Evolutionary conservation across 805 yeast genomes (phyloP).

Genomic region (Nakazawaea anatomiae): DNA sequence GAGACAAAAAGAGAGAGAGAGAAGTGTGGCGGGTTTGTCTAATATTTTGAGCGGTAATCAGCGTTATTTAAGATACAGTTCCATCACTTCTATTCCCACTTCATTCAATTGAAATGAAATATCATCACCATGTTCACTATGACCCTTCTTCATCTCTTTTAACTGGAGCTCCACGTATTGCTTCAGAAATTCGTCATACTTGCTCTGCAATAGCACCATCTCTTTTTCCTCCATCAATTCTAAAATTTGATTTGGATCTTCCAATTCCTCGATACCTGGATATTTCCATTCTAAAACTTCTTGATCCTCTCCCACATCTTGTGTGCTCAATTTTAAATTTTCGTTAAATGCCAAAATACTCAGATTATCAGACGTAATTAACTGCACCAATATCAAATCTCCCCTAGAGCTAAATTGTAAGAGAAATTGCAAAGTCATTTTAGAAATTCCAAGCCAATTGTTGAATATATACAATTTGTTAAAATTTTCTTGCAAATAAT

Average conservation of each 20-base stretch:
- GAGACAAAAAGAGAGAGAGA: too few relatives aligned
- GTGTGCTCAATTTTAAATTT: constrained; percentile 16
- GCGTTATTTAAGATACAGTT: not conserved
- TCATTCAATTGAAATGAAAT: not conserved
- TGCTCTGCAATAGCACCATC: not conserved
- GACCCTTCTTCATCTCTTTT: too few relatives aligned
- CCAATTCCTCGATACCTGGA: not conserved
- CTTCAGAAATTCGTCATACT: not conserved
- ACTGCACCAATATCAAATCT: constrained; percentile 15
- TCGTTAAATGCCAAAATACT: constrained; percentile 26
- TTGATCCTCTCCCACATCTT: constrained; percentile 13
- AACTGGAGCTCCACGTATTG: not conserved
- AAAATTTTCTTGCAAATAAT: constrained; percentile 12
- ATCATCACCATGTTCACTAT: too few relatives aligned
- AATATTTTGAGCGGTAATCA: too few relatives aligned
- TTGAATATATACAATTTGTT: constrained; percentile 15
- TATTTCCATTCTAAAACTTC: constrained; percentile 32
- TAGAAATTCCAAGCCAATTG: constrained; percentile 30
- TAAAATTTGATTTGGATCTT: not conserved
- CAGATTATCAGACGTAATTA: constrained; percentile 26
- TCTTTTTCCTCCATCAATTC: not conserved
- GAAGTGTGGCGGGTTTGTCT: too few relatives aligned
- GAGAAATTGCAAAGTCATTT: constrained; percentile 34
- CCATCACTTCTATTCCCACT: not conserved
- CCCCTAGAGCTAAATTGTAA: constrained; percentile 16